Conservation (phyloP, 768 basidiomycete species). For the Tulasnella sp. region DNA sequence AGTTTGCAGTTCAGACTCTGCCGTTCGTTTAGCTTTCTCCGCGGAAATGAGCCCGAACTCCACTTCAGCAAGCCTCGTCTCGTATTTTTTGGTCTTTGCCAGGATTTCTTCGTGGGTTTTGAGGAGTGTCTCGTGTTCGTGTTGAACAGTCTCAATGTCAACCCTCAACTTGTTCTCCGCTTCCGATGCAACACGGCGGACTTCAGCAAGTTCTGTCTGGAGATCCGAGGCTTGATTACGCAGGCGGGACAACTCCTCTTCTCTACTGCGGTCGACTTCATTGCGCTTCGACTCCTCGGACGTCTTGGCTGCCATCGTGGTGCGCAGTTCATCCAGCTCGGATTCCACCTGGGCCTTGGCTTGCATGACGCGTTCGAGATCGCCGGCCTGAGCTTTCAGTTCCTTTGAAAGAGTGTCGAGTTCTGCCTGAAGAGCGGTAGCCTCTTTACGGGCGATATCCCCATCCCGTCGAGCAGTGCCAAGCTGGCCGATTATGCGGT, state of each 20-base stretch:
- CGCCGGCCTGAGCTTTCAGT: slow-evolving; percentile 45
- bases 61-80: slow-evolving; percentile 34
- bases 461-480: slow-evolving; percentile 44
- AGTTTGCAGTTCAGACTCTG: slow-evolving; percentile 61
- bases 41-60: slow-evolving; percentile 42
- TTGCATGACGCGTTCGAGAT: slow-evolving; percentile 35
- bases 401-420: slow-evolving; percentile 54
- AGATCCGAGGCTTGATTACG: slow-evolving; percentile 48
- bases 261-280: slow-evolving; percentile 79
- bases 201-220: slow-evolving; percentile 54
- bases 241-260: slow-evolving; percentile 65
- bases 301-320: slow-evolving; percentile 71
- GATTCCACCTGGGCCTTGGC: slow-evolving; percentile 53
- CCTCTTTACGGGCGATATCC: slow-evolving; percentile 42
- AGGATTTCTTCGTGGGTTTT: slow-evolving; percentile 52
- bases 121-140: slow-evolving; percentile 49
- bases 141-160: slow-evolving; percentile 52
- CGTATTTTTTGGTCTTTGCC: slow-evolving; percentile 32
- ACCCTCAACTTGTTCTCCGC: slow-evolving; percentile 60
- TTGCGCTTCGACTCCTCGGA: slow-evolving; percentile 73
- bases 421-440: slow-evolving; percentile 55
- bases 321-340: slow-evolving; percentile 77
- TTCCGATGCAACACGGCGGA: slow-evolving; percentile 49
- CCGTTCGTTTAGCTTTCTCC: slow-evolving; percentile 52
- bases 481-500: slow-evolving; percentile 41